Percentiles rank a stretch among this genome's conserved stretches.
These are phyloP conservation scores for Acacia crassicarpa DNA, from an alignment of 306 rosid species.

Conservation along the genomic window DNA sequence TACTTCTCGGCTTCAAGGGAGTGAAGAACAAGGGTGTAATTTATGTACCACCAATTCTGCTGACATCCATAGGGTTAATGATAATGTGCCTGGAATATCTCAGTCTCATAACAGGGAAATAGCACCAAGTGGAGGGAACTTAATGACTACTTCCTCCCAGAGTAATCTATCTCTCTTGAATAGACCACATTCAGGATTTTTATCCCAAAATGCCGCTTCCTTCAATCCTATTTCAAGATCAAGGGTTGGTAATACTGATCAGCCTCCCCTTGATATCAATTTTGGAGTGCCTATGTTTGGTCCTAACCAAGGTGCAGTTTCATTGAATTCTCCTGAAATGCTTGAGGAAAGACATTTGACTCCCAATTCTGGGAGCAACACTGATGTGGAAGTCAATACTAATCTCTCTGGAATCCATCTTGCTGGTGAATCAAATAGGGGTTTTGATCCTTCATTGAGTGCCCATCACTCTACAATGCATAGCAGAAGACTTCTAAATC, in stretches of 20 bases:
- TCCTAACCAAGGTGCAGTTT: conserved; percentile 30
- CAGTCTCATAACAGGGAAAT: conserved; percentile 10
- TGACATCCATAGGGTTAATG: not conserved
- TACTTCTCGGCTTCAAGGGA: conserved; percentile 22
- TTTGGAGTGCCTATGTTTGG: conserved; percentile 18
- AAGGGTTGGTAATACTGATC: not conserved
- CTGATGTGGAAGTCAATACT: conserved; percentile 4
- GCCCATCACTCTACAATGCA: conserved; percentile 11
- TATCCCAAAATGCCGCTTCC: conserved; percentile 21
- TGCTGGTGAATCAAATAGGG: conserved; percentile 14
- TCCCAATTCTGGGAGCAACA: conserved; percentile 27
- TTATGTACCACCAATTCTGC: not conserved
- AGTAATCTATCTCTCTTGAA: not conserved
- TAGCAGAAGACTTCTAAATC: conserved; percentile 12
- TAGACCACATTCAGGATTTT: conserved; percentile 14
- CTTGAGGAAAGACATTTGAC: conserved; percentile 33
- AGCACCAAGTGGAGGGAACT: conserved; percentile 3
- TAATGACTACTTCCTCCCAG: conserved; percentile 29
- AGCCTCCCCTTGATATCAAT: conserved; percentile 32
- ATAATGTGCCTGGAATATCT: conserved; percentile 25
- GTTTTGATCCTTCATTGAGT: conserved; percentile 24
- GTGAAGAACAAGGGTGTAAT: conserved; percentile 13
- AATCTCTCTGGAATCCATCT: conserved; percentile 25
- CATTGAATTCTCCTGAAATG: conserved; percentile 27
- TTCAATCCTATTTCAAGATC: conserved; percentile 6